phyloP scores from a whole-genome alignment of 2,329 filamentous ascomycete genomes.

The Ophiostoma fasciatum region DNA sequence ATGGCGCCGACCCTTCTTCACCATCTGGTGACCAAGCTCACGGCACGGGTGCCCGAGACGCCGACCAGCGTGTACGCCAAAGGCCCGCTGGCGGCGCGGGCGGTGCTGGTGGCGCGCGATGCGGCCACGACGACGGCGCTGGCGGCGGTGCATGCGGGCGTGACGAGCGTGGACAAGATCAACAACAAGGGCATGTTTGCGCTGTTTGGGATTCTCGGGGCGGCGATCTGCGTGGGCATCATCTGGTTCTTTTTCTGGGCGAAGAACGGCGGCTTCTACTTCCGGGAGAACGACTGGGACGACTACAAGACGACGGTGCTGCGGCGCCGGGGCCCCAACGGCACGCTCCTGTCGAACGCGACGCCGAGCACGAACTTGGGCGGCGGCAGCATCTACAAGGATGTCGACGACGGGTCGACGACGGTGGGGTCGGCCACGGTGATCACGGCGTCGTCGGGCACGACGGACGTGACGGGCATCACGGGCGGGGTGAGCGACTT shows the following conservation, averaged over 20 bases:
- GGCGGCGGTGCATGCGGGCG: constrained; percentile 30
- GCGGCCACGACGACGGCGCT: constrained; percentile 19
- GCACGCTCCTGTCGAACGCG: constrained; percentile 67
- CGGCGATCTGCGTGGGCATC: constrained; percentile 53
- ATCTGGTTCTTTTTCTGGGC: constrained; percentile 99
- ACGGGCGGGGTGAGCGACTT: constrained; percentile 44
- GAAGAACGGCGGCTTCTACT: constrained; percentile 87
- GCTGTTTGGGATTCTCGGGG: constrained; percentile 72
- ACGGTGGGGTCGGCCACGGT: constrained; percentile 25
- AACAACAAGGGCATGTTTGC: constrained; percentile 63
- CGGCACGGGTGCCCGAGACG: constrained; percentile 9
- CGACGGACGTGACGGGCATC: constrained; percentile 32
- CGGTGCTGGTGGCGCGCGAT: constrained; percentile 28
- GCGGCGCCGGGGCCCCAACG: constrained; percentile 76
- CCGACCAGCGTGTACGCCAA: constrained; percentile 17
- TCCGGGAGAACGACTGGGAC: constrained; percentile 79
- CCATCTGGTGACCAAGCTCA: constrained; percentile 5
- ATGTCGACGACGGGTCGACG: constrained; percentile 38
- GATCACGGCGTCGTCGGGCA: constrained; percentile 17
- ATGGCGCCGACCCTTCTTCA: constrained; percentile 27
- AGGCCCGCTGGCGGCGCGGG: constrained; percentile 28
- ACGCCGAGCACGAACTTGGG: constrained; percentile 72
- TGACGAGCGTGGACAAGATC: constrained; percentile 39
- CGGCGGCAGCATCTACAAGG: constrained; percentile 73
- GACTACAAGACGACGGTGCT: constrained; percentile 96